These are phyloP conservation scores for Naegleria lovaniensis DNA, from an alignment of 208 protist genomes.

Conservation along the genomic window DNA sequence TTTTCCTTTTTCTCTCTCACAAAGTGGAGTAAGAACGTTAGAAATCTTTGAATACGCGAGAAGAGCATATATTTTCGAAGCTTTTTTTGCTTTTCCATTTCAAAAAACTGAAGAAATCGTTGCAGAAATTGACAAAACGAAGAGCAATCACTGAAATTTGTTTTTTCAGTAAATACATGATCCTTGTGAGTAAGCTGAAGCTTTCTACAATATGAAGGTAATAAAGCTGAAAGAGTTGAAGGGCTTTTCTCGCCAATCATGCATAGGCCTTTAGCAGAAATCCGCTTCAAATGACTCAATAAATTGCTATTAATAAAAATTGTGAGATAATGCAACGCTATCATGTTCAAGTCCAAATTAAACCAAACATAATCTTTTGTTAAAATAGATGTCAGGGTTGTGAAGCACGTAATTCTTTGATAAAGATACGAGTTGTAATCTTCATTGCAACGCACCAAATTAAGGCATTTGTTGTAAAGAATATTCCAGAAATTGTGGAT, in stretches of 20 bases:
- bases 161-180: neutral
- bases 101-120: neutral
- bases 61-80: neutral
- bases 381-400: neutral
- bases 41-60: neutral
- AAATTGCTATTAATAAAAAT: neutral
- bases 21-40: neutral
- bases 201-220: neutral
- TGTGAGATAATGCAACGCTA: neutral
- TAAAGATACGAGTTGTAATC: neutral
- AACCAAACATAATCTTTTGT: neutral
- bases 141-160: neutral
- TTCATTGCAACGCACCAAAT: neutral
- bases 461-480: neutral
- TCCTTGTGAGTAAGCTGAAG: neutral
- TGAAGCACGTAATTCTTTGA: neutral
- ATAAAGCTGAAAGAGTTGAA: neutral
- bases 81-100: neutral
- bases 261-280: neutral
- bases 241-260: neutral
- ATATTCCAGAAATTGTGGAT: neutral
- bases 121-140: neutral
- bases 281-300: neutral
- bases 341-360: neutral
- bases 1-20: neutral